phyloP scores from a whole-genome alignment of 1,284 basidiomycete species.

The Ceratobasidium sp. region DNA sequence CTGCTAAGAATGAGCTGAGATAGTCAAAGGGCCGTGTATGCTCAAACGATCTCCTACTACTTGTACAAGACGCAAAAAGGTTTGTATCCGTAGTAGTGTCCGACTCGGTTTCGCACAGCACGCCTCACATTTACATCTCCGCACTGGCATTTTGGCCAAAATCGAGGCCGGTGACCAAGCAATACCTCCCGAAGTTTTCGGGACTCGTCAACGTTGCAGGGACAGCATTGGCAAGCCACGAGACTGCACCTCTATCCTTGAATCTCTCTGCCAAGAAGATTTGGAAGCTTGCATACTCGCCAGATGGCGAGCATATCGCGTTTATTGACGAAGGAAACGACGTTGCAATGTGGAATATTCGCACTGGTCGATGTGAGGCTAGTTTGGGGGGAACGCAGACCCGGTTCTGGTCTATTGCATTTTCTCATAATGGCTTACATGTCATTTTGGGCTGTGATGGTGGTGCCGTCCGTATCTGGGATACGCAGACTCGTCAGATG shows the following conservation, averaged over 20 bases:
- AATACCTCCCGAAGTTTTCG: too few species aligned
- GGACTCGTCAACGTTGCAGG: too few species aligned
- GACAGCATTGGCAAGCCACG: too few species aligned
- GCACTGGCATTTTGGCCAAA: constrained; percentile 17
- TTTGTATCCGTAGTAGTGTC: background rate
- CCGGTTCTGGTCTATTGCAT: background rate
- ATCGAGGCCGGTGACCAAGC: background rate
- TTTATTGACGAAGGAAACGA: background rate
- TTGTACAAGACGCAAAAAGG: background rate
- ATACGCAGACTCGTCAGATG: background rate
- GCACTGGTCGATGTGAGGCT: background rate
- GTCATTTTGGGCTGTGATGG: background rate
- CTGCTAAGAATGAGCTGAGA: background rate
- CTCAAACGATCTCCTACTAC: background rate
- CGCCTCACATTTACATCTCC: constrained; percentile 35
- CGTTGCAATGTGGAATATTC: background rate
- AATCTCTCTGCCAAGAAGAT: background rate
- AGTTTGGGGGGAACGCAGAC: background rate
- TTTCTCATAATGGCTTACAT: constrained; percentile 9
- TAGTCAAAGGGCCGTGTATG: background rate
- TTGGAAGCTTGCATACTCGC: constrained; percentile 4
- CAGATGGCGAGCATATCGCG: constrained; percentile 20
- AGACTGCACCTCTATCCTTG: too few species aligned
- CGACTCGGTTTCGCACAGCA: background rate
- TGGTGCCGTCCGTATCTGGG: background rate